These are phyloP conservation scores for Trichosporon coremiiforme DNA, from an alignment of 1,284 basidiomycete genomes.

Conservation along the genomic window DNA sequence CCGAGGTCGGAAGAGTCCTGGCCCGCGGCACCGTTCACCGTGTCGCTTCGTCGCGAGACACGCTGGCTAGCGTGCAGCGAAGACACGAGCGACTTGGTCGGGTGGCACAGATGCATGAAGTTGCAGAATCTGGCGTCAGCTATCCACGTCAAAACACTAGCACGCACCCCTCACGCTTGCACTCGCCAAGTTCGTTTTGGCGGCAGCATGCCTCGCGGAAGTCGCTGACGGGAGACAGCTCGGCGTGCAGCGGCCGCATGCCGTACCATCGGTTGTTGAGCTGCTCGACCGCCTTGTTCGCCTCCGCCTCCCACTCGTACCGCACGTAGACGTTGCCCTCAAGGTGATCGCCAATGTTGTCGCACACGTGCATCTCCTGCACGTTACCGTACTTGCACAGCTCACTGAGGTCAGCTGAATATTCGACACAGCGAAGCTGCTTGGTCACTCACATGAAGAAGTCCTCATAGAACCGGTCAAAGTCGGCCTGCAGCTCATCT, in stretches of 20 bases:
- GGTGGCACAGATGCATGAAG: constrained; percentile 94
- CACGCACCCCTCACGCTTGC: constrained; percentile 78
- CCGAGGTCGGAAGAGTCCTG: constrained; percentile 38
- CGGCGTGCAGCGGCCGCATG: constrained; percentile 94
- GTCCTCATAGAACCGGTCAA: constrained; percentile 97
- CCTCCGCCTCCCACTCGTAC: constrained; percentile 98
- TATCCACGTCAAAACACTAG: not conserved
- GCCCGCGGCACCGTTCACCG: constrained; percentile 36
- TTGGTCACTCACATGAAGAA: constrained; percentile 66
- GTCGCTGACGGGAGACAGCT: constrained; percentile 96
- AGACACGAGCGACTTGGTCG: constrained; percentile 76
- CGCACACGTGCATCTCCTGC: constrained; percentile 95
- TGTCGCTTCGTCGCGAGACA: constrained; percentile 66
- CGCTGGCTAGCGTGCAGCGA: constrained; percentile 79
- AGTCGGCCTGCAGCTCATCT: constrained; percentile 84
- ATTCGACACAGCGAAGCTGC: no score
- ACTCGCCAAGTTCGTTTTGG: constrained; percentile 96
- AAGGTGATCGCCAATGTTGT: constrained; percentile 98
- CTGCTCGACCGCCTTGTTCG: constrained; percentile 86
- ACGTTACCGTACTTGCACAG: constrained; percentile 92
- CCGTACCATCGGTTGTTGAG: constrained; percentile 98
- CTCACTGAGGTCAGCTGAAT: constrained; percentile 60
- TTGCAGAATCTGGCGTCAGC: constrained; percentile 74
- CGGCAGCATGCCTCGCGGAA: constrained; percentile 98
- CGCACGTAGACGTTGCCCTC: constrained; percentile 99